phyloP scores from a whole-genome alignment of 495 filamentous ascomycete species.

The Echria macrotheca region DNA sequence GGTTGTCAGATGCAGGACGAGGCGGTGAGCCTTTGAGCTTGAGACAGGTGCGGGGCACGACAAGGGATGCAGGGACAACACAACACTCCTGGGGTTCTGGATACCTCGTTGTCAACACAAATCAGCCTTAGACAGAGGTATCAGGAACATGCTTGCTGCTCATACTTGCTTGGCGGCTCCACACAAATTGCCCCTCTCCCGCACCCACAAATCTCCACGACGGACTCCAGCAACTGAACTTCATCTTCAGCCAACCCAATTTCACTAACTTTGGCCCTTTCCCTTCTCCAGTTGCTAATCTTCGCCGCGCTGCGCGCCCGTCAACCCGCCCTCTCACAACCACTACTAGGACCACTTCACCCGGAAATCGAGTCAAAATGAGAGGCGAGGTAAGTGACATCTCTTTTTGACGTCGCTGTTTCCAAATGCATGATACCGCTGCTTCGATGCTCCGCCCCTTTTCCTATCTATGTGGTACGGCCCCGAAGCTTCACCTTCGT shows the following conservation, averaged over 20 bases:
- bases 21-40: conserved; percentile 2
- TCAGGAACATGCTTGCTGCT: too few relatives aligned
- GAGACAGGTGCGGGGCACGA: background rate
- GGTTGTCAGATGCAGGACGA: background rate
- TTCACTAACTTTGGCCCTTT: conserved; percentile 8
- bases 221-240: conserved; percentile 12
- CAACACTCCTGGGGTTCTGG: too few relatives aligned
- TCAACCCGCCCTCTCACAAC: conserved; percentile 7
- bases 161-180: too few relatives aligned
- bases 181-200: conserved; percentile 4
- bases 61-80: too few relatives aligned
- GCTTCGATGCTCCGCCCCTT: background rate
- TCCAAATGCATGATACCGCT: background rate
- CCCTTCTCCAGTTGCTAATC: conserved; percentile 7
- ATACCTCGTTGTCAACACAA: too few relatives aligned
- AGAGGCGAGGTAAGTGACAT: conserved; percentile 46
- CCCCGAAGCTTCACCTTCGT: conserved; percentile 9
- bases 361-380: conserved; percentile 35
- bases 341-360: conserved; percentile 11
- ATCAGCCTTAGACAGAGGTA: too few relatives aligned
- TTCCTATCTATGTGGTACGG: background rate
- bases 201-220: conserved; percentile 13
- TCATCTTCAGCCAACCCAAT: conserved; percentile 7
- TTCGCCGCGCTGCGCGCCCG: conserved; percentile 23
- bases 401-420: background rate